Evolutionary conservation across 2,329 filamentous ascomycete genomes (phyloP), one percentile per base, ranked within the genome.

Genomic region (Stachybotrys echinatus): DNA sequence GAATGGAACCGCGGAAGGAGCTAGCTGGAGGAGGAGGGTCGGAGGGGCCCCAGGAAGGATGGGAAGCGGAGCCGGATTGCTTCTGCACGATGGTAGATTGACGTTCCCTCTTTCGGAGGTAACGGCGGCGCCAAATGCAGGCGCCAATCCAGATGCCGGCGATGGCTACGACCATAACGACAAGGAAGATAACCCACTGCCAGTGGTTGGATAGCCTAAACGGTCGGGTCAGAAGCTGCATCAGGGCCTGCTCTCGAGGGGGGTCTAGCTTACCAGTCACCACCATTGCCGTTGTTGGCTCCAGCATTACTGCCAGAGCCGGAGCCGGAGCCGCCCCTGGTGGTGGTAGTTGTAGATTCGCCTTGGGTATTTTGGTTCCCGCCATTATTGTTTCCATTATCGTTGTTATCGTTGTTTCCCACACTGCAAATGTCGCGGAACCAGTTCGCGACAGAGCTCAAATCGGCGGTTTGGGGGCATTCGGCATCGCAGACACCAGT

Each of bases 101-200:
- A 39, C 75, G 75, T 60, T 88, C 85, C 68, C 77, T 83, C 69
- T 83, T 87, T 55, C 82, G 82, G 55, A 89, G 74, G 67, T 92
- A 87, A 56, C 86, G 84, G 50, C 84, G 83, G 56, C 89, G 87
- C 70, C 89, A 82, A 65, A 87, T 80, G 61, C 84, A 81, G 38
- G 85, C 86, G 18, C 80, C 75, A 38, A 86, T 69, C 75, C 85
- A 87, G 60, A 89, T 79, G 50, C 75, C 74, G 14, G 77, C 70
- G 53, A 95, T 87, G 48, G 75, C 85, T 52, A 92, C 73, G 42
- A 85, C 77, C 23, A 95, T 76, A 54, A 92, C 73, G 55, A 90
- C 84, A 48, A 94, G 75, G 77, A 94, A 89, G 54, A 92, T 76
- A 43, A 95, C 81, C 89, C 89, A 95, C 72, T 84, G 78, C 74